Percentiles rank a stretch among this genome's conserved stretches.
Evolutionary conservation across 225 moss, liverwort and hornwort genomes (phyloP).

Genomic region (Polytrichum commune): DNA sequence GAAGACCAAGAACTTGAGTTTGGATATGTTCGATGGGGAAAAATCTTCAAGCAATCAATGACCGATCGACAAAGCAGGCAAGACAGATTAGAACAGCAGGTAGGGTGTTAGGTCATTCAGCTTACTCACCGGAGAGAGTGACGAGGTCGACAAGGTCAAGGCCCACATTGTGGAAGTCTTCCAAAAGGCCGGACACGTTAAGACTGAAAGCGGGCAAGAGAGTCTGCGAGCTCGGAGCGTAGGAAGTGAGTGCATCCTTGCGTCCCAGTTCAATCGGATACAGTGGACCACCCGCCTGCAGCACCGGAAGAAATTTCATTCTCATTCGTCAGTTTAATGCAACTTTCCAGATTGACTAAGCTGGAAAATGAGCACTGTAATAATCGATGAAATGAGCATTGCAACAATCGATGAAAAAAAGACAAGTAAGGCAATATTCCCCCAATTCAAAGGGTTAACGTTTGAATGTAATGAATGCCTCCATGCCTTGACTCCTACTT

Average conservation of each 20-base stretch:
- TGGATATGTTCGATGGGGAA: too few relatives aligned
- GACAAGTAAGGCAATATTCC: background rate
- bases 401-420: background rate
- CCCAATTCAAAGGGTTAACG: background rate
- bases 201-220: constrained; percentile 24
- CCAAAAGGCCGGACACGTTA: constrained; percentile 26
- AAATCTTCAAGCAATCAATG: too few relatives aligned
- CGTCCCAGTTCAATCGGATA: constrained; percentile 31
- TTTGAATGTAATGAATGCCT: background rate
- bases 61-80: too few relatives aligned
- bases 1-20: too few relatives aligned
- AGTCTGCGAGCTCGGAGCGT: constrained; percentile 23
- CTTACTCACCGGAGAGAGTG: constrained; percentile 22
- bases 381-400: background rate
- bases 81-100: too few relatives aligned
- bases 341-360: background rate
- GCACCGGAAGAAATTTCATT: background rate
- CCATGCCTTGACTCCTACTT: too few relatives aligned
- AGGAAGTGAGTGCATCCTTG: constrained; percentile 24
- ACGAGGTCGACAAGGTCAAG: constrained; percentile 26
- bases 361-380: background rate
- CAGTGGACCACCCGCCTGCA: constrained; percentile 31
- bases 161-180: constrained; percentile 17
- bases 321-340: background rate
- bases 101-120: too few relatives aligned